Evolutionary conservation across 768 basidiomycete species (phyloP).

Genomic region (Mycena maculata): DNA sequence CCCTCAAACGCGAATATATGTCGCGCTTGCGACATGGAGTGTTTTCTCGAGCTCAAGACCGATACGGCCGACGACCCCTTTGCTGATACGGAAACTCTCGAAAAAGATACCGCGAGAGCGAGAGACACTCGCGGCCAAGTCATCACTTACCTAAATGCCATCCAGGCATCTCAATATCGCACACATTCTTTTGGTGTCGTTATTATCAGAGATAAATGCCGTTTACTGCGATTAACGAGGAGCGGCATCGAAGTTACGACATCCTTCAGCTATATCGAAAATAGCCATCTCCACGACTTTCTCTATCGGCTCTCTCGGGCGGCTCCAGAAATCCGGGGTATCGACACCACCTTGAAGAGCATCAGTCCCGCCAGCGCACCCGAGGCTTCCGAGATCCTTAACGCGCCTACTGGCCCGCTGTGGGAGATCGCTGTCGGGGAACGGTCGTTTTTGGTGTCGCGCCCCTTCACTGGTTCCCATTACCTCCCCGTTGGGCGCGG

Average conservation of each 20-base stretch:
- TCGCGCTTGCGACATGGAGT: conserved; percentile 25
- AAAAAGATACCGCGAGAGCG: neutral
- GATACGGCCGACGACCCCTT: conserved; percentile 20
- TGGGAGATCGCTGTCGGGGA: neutral
- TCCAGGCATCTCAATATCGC: conserved; percentile 27
- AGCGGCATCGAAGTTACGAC: conserved; percentile 5
- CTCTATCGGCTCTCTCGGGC: conserved; percentile 32
- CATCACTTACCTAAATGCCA: conserved; percentile 29
- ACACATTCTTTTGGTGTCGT: conserved; percentile 28
- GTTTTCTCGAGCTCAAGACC: conserved; percentile 29
- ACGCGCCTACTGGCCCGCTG: too few species aligned
- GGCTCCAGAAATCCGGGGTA: conserved; percentile 18
- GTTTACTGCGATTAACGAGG: conserved; percentile 19
- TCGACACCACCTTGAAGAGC: conserved; percentile 23
- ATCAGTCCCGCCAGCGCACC: neutral
- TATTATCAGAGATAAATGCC: conserved; percentile 18
- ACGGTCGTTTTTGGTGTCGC: conserved; percentile 21
- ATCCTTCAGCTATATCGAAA: conserved; percentile 7
- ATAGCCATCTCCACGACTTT: neutral
- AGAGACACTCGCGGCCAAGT: conserved; percentile 29
- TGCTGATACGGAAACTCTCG: neutral
- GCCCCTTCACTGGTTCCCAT: conserved; percentile 26
- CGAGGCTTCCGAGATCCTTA: neutral
- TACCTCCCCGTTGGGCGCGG: conserved; percentile 31
- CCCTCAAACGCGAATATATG: conserved; percentile 23